These are phyloP conservation scores for Rhododendron ovatum DNA, from an alignment of 148 eudicot genomes.

Conservation along the genomic window DNA sequence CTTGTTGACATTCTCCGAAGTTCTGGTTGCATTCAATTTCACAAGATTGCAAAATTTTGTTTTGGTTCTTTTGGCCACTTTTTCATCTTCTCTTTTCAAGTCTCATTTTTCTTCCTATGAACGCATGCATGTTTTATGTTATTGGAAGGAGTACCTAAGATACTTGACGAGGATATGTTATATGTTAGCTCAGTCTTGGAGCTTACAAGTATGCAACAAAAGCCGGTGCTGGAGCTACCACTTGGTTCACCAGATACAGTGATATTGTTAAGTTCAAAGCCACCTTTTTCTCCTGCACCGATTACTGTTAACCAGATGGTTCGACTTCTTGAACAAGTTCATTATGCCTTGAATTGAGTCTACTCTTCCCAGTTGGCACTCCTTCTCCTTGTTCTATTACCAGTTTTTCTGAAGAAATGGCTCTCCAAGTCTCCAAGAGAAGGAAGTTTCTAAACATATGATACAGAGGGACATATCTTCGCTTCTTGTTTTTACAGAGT, in stretches of 20 bases:
- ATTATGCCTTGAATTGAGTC: too few species aligned
- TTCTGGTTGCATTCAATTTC: too few species aligned
- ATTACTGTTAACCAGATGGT: conserved; percentile 71
- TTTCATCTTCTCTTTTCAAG: background rate
- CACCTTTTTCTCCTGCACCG: conserved; percentile 23
- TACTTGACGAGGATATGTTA: conserved; percentile 93
- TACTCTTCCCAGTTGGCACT: background rate
- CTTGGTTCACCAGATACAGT: conserved; percentile 46
- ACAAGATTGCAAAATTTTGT: background rate
- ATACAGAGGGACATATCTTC: too few species aligned
- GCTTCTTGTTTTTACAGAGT: too few species aligned
- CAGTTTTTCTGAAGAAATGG: background rate
- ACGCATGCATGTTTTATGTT: background rate
- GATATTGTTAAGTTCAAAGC: conserved; percentile 37
- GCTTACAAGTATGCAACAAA: conserved; percentile 87
- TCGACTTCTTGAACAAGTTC: too few species aligned
- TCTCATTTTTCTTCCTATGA: background rate
- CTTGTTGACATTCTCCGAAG: too few species aligned
- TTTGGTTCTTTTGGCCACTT: background rate
- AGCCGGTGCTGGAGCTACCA: conserved; percentile 65
- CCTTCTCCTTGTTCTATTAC: background rate
- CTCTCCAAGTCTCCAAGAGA: too few species aligned
- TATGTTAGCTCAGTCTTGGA: conserved; percentile 87
- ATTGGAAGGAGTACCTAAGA: conserved; percentile 50
- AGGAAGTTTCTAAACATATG: background rate